Percentiles rank a stretch among this genome's conserved stretches.
Conservation (phyloP, 176 grass and related monocot genomes). For the Musa schizocarpa region DNA sequence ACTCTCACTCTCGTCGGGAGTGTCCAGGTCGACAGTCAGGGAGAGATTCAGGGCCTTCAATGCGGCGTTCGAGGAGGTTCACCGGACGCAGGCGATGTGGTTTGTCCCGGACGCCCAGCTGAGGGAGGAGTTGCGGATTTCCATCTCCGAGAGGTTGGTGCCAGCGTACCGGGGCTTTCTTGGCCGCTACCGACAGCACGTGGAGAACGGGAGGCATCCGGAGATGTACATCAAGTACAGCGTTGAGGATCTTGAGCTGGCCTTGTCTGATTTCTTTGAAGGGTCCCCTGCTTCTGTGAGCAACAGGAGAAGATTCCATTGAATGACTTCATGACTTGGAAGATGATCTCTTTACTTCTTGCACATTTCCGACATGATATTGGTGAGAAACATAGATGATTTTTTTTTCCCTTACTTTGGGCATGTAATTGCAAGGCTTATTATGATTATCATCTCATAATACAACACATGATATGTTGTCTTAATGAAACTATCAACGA, state of each 20-base stretch:
- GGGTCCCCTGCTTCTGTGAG: not conserved
- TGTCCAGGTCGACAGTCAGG: constrained; percentile 67
- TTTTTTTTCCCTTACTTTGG: too few relatives aligned
- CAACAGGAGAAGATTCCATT: constrained; percentile 8
- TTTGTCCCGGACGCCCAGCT: constrained; percentile 67
- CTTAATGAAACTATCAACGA: too few relatives aligned
- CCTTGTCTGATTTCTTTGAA: constrained; percentile 16
- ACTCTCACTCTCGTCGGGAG: constrained; percentile 77
- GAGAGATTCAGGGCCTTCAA: constrained; percentile 90
- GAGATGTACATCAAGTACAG: constrained; percentile 84
- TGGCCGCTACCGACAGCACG: constrained; percentile 75
- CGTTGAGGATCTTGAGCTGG: constrained; percentile 34
- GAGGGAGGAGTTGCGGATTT: constrained; percentile 87
- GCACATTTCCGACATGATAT: too few relatives aligned
- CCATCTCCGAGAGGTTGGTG: constrained; percentile 70
- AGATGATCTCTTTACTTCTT: too few relatives aligned
- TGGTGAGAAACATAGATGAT: too few relatives aligned
- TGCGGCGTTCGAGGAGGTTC: constrained; percentile 66
- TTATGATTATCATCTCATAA: too few relatives aligned
- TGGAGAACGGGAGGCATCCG: constrained; percentile 72
- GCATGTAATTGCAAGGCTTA: too few relatives aligned
- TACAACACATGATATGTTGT: too few relatives aligned
- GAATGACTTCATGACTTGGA: not conserved
- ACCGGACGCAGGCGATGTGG: constrained; percentile 61
- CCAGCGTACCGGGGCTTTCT: constrained; percentile 87